Conservation (phyloP, 768 basidiomycete genomes). For the Mycena kentingensis region DNA sequence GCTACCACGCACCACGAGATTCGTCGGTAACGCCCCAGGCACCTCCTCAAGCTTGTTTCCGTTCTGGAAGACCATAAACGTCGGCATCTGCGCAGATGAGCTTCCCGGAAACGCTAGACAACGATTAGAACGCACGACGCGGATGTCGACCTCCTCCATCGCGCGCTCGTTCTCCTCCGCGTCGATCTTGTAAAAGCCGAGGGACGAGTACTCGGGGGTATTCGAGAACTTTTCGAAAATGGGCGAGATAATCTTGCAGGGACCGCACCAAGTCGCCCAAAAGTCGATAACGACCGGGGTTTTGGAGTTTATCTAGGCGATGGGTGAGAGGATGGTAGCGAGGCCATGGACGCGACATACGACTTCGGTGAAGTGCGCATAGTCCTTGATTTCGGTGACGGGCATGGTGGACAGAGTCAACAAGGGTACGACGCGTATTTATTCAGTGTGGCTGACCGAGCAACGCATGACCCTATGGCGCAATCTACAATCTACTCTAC, state of each 20-base stretch:
- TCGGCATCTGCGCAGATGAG: conserved; percentile 37
- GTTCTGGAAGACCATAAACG: conserved; percentile 30
- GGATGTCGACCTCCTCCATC: conserved; percentile 58
- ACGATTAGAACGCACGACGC: conserved; percentile 50
- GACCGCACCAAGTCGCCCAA: conserved; percentile 79
- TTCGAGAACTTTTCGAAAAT: conserved; percentile 60
- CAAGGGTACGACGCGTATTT: not conserved
- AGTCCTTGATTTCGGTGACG: conserved; percentile 39
- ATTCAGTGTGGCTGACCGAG: not conserved
- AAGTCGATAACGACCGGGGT: conserved; percentile 64
- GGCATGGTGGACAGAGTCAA: conserved; percentile 33
- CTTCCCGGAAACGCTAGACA: not conserved
- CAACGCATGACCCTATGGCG: conserved; percentile 1
- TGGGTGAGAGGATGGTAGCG: not conserved
- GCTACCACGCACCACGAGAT: conserved; percentile 6
- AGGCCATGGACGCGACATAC: conserved; percentile 37
- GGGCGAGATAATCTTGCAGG: conserved; percentile 67
- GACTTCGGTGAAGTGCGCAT: conserved; percentile 42
- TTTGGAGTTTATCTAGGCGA: conserved; percentile 46
- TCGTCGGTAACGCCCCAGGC: conserved; percentile 39
- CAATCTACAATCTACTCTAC: not conserved
- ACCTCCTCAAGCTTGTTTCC: conserved; percentile 32
- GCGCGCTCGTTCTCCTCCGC: conserved; percentile 61
- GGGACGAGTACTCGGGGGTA: conserved; percentile 28
- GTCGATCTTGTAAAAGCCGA: conserved; percentile 75